Evolutionary conservation across 1,284 basidiomycete genomes (phyloP), one percentile per base, ranked within the genome.

Genomic region (Irpex sp.): DNA sequence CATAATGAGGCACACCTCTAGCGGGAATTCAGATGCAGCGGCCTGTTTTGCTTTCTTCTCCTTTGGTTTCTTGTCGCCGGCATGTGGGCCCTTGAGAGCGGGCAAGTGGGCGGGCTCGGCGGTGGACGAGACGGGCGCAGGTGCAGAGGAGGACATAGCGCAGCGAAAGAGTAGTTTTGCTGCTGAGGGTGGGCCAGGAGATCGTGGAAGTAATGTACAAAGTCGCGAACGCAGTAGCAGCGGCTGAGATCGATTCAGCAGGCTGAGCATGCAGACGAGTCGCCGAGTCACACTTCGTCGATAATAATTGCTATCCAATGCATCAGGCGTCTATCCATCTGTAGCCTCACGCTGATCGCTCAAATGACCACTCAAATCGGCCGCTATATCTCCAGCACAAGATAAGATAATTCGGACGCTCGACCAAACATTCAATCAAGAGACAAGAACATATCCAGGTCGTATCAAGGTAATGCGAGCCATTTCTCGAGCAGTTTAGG

Each of bases 1-100:
- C n/a, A n/a, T 21, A 17, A 61, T 31, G 47, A 19, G 48, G 69
- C 82, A 58, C 63, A 89, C 89, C 79, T 91, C 89, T 63, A 91
- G 76, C 44, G 88, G 86, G 72, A 82, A 80, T 52, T 78, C 79
- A 34, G 85, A 79, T 19, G 69, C 72, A 11, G 76, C 70, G 5
- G 72, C 77, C 13, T 8, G 11, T 57, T 57, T 31, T 21, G 75
- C 69, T 71, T 85, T 85, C 69, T 82, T 82, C 57, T 78, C 78
- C 71, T 86, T 87, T 62, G 74, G 70, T 67, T 84, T 83, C 72
- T 82, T 82, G 4, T 72, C 70, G 38, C 69, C 72, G 26, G 72
- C 67, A 59, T 72, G 75, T 31, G 75, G 73, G 6, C 71, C 73
- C 40, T 76, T 65, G 52, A 77, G 73, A 11, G 74, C 72, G 44